phyloP scores from a whole-genome alignment of 2,329 filamentous ascomycete genomes.

The Kalaharituber pfeilii region DNA sequence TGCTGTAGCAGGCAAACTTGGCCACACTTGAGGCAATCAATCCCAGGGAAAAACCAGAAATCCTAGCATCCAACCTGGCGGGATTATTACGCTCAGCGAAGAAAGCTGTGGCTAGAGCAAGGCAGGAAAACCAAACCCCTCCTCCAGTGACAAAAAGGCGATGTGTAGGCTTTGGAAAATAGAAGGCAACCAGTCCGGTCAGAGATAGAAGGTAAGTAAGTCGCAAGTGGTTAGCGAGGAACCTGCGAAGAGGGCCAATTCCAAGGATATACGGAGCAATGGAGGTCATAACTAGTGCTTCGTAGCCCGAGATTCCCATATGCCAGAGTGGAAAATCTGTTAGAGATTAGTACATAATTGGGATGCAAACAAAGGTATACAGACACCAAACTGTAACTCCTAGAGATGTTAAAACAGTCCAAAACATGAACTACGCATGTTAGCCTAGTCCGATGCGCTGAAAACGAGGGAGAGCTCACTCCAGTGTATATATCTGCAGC shows the following conservation, averaged over 20 bases:
- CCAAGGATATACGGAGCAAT: constrained; percentile 64
- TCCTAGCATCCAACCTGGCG: constrained; percentile 59
- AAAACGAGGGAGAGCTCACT: constrained; percentile 35
- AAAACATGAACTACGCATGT: constrained; percentile 61
- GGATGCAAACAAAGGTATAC: constrained; percentile 29
- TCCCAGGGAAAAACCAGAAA: constrained; percentile 65
- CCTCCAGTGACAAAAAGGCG: constrained; percentile 71
- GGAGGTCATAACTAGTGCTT: constrained; percentile 71
- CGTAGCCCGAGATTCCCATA: constrained; percentile 97
- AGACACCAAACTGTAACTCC: constrained; percentile 86
- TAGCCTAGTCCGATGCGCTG: constrained; percentile 5
- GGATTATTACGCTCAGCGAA: constrained; percentile 60
- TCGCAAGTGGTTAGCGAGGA: constrained; percentile 52
- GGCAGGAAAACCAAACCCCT: constrained; percentile 58
- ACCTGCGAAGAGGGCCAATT: constrained; percentile 48
- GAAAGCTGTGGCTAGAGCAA: constrained; percentile 71
- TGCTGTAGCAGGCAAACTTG: constrained; percentile 86
- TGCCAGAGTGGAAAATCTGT: constrained; percentile 90
- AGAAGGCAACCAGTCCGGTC: constrained; percentile 60
- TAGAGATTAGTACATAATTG: constrained; percentile 12
- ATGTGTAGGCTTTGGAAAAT: constrained; percentile 50
- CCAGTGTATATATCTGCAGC: constrained; percentile 82
- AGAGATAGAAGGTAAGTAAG: constrained; percentile 61
- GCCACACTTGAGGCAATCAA: constrained; percentile 69
- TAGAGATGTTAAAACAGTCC: constrained; percentile 81